Evolutionary conservation across 805 yeast genomes (phyloP).

Genomic region (Pichia heedii): DNA sequence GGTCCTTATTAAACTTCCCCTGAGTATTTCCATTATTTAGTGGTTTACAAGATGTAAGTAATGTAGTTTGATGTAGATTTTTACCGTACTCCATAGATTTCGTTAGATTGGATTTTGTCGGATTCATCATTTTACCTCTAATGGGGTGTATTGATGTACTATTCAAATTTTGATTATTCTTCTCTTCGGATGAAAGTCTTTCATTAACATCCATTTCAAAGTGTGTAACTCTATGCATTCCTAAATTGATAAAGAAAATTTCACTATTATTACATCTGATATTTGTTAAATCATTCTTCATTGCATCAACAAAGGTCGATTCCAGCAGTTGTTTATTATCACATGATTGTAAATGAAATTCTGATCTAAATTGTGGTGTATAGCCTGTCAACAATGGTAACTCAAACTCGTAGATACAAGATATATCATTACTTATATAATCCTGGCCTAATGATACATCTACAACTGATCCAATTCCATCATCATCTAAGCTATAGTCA

Average conservation of each 20-base stretch:
- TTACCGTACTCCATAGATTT: slow-evolving; percentile 2
- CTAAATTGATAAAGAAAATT: slow-evolving; percentile 19
- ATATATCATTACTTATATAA: not conserved
- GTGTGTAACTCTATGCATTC: slow-evolving; percentile 20
- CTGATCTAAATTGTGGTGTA: slow-evolving; percentile 43
- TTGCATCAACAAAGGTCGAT: slow-evolving; percentile 32
- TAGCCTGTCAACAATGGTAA: slow-evolving; percentile 29
- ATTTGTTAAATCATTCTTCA: slow-evolving; percentile 34
- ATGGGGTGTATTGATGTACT: not conserved
- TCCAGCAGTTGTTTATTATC: slow-evolving; percentile 37
- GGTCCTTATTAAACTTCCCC: not conserved
- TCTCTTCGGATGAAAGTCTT: not conserved
- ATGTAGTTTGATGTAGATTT: slow-evolving; percentile 5
- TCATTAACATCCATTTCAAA: slow-evolving; percentile 10
- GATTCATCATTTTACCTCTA: not conserved
- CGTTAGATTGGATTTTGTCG: slow-evolving; percentile 2
- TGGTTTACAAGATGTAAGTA: slow-evolving; percentile 5
- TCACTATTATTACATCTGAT: slow-evolving; percentile 1
- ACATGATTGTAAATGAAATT: slow-evolving; percentile 43
- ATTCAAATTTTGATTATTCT: no score
- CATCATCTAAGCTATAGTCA: not conserved
- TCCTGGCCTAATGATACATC: not conserved
- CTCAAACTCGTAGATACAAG: slow-evolving; percentile 5
- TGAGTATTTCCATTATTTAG: not conserved
- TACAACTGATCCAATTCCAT: not conserved